phyloP scores from a whole-genome alignment of 176 grass and related monocot genomes.

The Raddia distichophylla region DNA sequence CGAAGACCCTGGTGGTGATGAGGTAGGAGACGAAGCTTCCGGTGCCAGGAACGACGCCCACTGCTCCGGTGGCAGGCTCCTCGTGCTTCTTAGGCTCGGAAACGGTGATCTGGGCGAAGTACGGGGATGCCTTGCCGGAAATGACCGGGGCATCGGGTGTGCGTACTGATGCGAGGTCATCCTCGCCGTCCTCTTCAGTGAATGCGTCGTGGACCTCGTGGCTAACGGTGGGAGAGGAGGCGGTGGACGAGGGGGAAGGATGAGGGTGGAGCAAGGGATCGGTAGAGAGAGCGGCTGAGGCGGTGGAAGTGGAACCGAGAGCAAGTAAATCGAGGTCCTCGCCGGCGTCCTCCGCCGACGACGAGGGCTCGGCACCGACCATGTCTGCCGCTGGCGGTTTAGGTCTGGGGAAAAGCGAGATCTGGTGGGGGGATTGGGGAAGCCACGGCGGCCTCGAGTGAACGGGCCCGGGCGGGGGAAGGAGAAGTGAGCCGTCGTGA shows the following conservation, averaged over 20 bases:
- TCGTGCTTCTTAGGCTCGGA: conserved; percentile 83
- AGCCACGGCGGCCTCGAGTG: conserved; percentile 36
- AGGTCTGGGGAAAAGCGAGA: conserved; percentile 39
- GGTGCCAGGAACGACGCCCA: conserved; percentile 59
- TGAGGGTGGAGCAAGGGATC: conserved; percentile 75
- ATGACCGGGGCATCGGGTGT: conserved; percentile 25
- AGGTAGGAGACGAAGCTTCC: conserved; percentile 81
- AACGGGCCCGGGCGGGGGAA: conserved; percentile 7
- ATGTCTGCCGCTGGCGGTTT: conserved; percentile 40
- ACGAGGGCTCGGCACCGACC: conserved; percentile 54
- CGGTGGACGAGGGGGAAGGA: conserved; percentile 40
- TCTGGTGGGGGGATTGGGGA: conserved; percentile 10
- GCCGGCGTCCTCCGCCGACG: conserved; percentile 4
- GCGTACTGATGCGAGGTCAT: conserved; percentile 14
- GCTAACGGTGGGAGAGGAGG: conserved; percentile 17
- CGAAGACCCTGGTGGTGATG: conserved; percentile 53
- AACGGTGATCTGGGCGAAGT: conserved; percentile 66
- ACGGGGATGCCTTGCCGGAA: conserved; percentile 41
- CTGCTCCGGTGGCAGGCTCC: conserved; percentile 49
- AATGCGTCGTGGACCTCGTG: conserved; percentile 34
- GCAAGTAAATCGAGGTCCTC: conserved; percentile 60
- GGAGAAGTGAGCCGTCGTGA: conserved; percentile 37
- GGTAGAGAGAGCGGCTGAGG: conserved; percentile 41
- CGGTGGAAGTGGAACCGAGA: conserved; percentile 47
- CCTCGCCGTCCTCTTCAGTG: conserved; percentile 15